Percentiles rank a stretch among this genome's conserved stretches.
Conservation (phyloP, 1,139 yeast genomes). For the Magnusiomyces sp. region DNA sequence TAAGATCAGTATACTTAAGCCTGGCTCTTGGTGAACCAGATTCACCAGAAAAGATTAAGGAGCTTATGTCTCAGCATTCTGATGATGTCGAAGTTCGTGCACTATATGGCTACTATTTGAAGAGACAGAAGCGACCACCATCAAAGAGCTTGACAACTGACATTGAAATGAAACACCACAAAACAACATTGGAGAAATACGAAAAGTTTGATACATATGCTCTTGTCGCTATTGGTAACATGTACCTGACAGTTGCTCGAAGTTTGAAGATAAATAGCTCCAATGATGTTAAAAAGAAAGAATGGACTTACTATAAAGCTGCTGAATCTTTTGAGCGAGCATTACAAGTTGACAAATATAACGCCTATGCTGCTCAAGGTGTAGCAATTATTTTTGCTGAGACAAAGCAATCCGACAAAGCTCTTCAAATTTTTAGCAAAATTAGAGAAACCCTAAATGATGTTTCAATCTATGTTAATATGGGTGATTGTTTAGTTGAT, state of each 20-base stretch:
- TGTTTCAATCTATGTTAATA: constrained; percentile 70
- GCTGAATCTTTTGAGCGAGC: constrained; percentile 87
- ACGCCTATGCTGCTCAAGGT: constrained; percentile 97
- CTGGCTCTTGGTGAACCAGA: constrained; percentile 36
- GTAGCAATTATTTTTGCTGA: constrained; percentile 90
- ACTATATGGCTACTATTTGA: constrained; percentile 83
- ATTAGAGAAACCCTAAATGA: constrained; percentile 85
- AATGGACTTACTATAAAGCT: constrained; percentile 76
- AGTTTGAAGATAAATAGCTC: constrained; percentile 49
- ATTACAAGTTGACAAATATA: constrained; percentile 69
- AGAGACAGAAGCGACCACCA: constrained; percentile 36
- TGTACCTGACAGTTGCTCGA: constrained; percentile 75
- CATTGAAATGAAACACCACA: constrained; percentile 68
- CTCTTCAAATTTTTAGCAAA: constrained; percentile 80
- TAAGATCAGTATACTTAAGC: constrained; percentile 56
- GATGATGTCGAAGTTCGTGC: constrained; percentile 78
- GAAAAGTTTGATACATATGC: constrained; percentile 85
- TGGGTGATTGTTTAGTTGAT: constrained; percentile 83
- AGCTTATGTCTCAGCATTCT: constrained; percentile 45
- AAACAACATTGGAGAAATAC: constrained; percentile 70
- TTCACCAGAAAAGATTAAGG: constrained; percentile 45
- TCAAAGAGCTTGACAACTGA: constrained; percentile 41
- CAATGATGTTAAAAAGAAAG: constrained; percentile 58
- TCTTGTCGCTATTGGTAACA: constrained; percentile 78
- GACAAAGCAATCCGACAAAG: constrained; percentile 64